Conservation (phyloP, 805 yeast species). For the Ogataea neopini region DNA sequence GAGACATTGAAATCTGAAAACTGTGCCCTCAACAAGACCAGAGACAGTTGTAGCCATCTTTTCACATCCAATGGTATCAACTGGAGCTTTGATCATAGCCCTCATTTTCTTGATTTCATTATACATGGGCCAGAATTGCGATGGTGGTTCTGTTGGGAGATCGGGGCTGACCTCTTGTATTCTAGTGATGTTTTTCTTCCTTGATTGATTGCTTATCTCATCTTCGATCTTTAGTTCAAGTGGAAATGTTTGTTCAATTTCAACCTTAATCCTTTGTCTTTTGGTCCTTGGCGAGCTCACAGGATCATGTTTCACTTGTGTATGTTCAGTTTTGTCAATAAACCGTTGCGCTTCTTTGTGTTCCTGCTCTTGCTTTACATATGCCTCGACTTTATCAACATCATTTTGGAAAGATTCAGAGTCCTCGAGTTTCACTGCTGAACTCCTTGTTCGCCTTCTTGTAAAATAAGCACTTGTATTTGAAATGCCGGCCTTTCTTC, state of each 20-base stretch:
- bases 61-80: slow-evolving; percentile 87
- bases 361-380: slow-evolving; percentile 2
- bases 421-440: neutral
- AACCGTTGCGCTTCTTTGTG: neutral
- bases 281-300: neutral
- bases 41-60: slow-evolving; percentile 49
- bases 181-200: neutral
- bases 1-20: slow-evolving; percentile 69
- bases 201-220: neutral
- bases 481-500: neutral
- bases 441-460: slow-evolving; percentile 8
- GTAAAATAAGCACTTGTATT: slow-evolving; percentile 13
- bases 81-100: slow-evolving; percentile 68
- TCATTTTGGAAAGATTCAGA: slow-evolving; percentile 1
- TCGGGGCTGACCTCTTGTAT: neutral
- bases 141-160: slow-evolving; percentile 27
- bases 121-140: slow-evolving; percentile 55
- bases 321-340: neutral
- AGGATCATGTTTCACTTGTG: neutral
- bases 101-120: slow-evolving; percentile 69
- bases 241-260: neutral
- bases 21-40: slow-evolving; percentile 37
- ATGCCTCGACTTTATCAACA: slow-evolving; percentile 1
- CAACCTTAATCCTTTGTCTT: slow-evolving; percentile 2
- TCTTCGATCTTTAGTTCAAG: neutral